Evolutionary conservation across 768 basidiomycete species (phyloP).

Genomic region (Phanerochaete sordida): DNA sequence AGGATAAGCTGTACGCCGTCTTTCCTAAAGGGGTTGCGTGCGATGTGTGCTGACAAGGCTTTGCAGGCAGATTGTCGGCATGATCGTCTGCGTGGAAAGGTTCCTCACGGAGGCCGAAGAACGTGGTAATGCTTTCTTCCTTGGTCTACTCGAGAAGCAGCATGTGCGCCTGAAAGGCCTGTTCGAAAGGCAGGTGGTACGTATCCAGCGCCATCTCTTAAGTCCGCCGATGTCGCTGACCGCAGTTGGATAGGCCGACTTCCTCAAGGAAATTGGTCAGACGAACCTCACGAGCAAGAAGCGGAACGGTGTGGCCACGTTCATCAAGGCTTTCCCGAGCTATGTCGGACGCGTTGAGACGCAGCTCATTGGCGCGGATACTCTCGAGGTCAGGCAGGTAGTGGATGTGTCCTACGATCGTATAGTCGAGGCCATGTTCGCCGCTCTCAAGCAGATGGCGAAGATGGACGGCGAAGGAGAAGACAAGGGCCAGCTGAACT

Average conservation of each 20-base stretch:
- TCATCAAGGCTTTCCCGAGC: conserved; percentile 88
- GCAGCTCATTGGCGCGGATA: conserved; percentile 76
- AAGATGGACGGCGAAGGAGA: conserved; percentile 92
- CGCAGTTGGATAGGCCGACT: conserved; percentile 57
- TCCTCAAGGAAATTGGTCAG: conserved; percentile 84
- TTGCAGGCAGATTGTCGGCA: conserved; percentile 78
- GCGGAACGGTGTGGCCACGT: conserved; percentile 86
- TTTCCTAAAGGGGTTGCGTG: background rate
- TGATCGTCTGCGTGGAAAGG: conserved; percentile 75
- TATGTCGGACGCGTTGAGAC: conserved; percentile 82
- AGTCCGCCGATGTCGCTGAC: conserved; percentile 4
- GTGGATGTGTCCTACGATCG: conserved; percentile 86
- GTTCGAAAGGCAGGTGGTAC: conserved; percentile 74
- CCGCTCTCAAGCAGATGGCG: conserved; percentile 91
- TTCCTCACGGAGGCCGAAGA: conserved; percentile 77
- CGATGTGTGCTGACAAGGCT: background rate
- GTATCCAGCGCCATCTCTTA: conserved; percentile 18
- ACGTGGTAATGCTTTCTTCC: conserved; percentile 70
- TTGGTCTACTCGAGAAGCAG: conserved; percentile 75
- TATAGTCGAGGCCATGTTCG: conserved; percentile 90
- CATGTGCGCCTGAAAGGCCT: conserved; percentile 70
- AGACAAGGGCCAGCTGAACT: conserved; percentile 96
- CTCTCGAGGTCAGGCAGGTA: conserved; percentile 68
- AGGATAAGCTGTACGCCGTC: conserved; percentile 63
- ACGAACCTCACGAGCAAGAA: conserved; percentile 92